phyloP scores from a whole-genome alignment of 208 protist species.

The Novymonas esmeraldas region DNA sequence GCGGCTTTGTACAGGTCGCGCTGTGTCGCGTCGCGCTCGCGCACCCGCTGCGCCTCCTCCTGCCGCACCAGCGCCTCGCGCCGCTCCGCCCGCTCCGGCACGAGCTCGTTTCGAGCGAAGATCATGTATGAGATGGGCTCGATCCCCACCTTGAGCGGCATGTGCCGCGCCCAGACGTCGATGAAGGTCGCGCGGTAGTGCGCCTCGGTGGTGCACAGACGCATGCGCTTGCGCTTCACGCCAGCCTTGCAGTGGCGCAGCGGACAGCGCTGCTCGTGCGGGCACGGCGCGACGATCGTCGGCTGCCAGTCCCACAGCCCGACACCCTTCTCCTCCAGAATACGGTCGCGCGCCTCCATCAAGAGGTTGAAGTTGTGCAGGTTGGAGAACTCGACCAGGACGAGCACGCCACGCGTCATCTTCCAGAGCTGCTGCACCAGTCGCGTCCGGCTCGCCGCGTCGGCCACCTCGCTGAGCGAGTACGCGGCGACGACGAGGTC shows the following conservation, averaged over 20 bases:
- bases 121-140: slow-evolving; percentile 87
- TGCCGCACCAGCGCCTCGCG: slow-evolving; percentile 46
- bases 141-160: slow-evolving; percentile 83
- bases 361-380: slow-evolving; percentile 87
- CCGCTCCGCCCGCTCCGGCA: slow-evolving; percentile 76
- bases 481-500: slow-evolving; percentile 87
- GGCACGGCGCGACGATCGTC: slow-evolving; percentile 86
- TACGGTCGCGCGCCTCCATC: slow-evolving; percentile 88
- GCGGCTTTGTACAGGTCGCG: slow-evolving; percentile 62
- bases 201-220: slow-evolving; percentile 84
- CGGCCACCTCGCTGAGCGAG: slow-evolving; percentile 85
- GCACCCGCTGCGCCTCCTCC: slow-evolving; percentile 35
- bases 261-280: slow-evolving; percentile 82
- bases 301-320: slow-evolving; percentile 91
- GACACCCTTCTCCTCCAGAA: slow-evolving; percentile 85
- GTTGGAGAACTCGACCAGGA: slow-evolving; percentile 86
- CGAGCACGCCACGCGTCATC: slow-evolving; percentile 83
- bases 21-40: slow-evolving; percentile 59
- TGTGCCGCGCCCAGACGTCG: slow-evolving; percentile 79
- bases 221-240: slow-evolving; percentile 88
- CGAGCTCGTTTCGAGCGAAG: slow-evolving; percentile 85
- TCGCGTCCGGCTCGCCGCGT: slow-evolving; percentile 53
- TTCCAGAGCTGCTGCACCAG: slow-evolving; percentile 89
- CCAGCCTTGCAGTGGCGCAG: slow-evolving; percentile 83
- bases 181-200: slow-evolving; percentile 88